phyloP scores from a whole-genome alignment of 2,329 filamentous ascomycete genomes.

The Cordyceps javanica region DNA sequence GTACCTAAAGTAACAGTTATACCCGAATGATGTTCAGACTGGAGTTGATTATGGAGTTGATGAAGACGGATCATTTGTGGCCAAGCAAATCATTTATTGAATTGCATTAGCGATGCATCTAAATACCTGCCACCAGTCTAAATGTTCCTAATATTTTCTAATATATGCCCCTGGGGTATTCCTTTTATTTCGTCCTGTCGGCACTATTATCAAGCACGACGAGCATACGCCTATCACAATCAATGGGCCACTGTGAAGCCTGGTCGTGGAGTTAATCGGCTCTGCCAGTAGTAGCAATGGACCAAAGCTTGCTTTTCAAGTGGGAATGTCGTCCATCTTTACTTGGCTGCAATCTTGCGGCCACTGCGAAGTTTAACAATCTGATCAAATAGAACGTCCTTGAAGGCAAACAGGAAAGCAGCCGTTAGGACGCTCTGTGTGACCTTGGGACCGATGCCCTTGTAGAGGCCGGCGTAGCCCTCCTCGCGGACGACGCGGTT shows the following conservation, averaged over 20 bases:
- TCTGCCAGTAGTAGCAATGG: neutral
- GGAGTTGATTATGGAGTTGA: neutral
- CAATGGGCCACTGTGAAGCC: neutral
- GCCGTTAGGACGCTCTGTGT: constrained; percentile 95
- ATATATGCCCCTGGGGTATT: neutral
- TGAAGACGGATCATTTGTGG: neutral
- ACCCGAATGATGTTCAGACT: constrained; percentile 10
- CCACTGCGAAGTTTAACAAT: constrained; percentile 59
- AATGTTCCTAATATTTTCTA: neutral
- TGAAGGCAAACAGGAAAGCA: constrained; percentile 95
- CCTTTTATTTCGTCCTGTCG: neutral
- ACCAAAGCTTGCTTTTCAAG: neutral
- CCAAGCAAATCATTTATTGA: neutral
- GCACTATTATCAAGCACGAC: neutral
- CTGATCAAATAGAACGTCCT: constrained; percentile 88
- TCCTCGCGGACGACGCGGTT: constrained; percentile 78
- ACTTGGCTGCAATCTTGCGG: constrained; percentile 33
- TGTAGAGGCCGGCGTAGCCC: constrained; percentile 88
- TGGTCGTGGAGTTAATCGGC: neutral
- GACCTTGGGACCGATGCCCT: constrained; percentile 92
- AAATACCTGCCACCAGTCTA: neutral
- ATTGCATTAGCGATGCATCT: neutral
- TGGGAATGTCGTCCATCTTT: neutral
- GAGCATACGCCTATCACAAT: neutral
- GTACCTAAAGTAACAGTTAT: constrained; percentile 44